Evolutionary conservation across 192 early-diverging fungal species (phyloP), one percentile per base, ranked within the genome.

Genomic region (Podila verticillata): DNA sequence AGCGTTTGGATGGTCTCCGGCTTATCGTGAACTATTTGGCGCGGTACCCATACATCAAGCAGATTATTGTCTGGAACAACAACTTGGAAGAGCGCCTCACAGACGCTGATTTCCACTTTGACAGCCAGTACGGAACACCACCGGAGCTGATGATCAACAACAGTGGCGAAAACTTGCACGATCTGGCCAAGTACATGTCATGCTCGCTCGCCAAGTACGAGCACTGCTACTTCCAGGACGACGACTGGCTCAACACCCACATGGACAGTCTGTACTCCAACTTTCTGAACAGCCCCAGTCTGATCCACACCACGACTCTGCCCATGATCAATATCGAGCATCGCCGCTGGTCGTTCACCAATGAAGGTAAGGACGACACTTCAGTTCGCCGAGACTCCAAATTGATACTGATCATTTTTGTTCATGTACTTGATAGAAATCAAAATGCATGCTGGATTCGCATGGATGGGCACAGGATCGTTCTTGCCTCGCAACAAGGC

Each of bases 211-310:
- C 88, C 19, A 77, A 82, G 30, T 82, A 87, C 58, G 65, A 82
- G 30, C 70, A 87, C 63, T 90, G 88, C 66, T 90, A 88, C 72
- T 88, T 88, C 49, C 88, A 90, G 63, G 88, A 90, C 48, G 87
- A 88, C 54, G 84, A 86, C 61, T 85, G 85, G 75, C 63, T 89
- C 26, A 87, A 89, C 57, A 66, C 82, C 13, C 84, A 84, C 36
- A 81, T 88, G 85, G 88, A 90, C 68, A 81, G 75, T 54, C 73
- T 87, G 15, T 90, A 90, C 72, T 85, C 84, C 30, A 90, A 90
- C 73, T 90, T 88, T 63, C 68, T 90, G 48, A 80, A 73, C 1
- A 74, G 80, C 48, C 88, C 88, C 0, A 78, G 65, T 31, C 63
- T 90, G 57, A 85, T 90, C 56, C 88, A 90, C 68, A 85, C 87